Conservation (phyloP, 1,139 yeast species). For the Candida gigantensis region DNA sequence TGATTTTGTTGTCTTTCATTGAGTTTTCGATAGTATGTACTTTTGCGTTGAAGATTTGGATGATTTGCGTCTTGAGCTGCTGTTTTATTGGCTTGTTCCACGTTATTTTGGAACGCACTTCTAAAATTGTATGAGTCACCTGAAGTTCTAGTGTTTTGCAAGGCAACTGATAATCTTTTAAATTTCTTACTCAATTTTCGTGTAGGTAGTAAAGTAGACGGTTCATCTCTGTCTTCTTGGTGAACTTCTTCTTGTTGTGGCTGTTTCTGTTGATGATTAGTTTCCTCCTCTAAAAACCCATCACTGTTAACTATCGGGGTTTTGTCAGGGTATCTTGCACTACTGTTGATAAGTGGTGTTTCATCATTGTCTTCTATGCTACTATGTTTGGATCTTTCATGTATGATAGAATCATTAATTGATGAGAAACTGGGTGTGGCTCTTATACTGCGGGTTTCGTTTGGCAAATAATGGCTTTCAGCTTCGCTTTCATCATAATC, state of each 20-base stretch:
- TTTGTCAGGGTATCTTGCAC: constrained; percentile 20
- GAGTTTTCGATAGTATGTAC: constrained; percentile 39
- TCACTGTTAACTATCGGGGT: constrained; percentile 30
- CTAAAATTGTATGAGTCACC: constrained; percentile 45
- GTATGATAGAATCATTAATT: constrained; percentile 34
- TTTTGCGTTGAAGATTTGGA: constrained; percentile 14
- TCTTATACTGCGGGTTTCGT: constrained; percentile 1
- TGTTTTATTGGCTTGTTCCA: constrained; percentile 19
- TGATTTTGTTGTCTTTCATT: constrained; percentile 12
- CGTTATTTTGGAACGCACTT: constrained; percentile 44
- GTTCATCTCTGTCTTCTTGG: constrained; percentile 2
- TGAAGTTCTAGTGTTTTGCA: constrained; percentile 38
- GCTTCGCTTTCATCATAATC: constrained; percentile 1
- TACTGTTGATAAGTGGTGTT: constrained; percentile 28
- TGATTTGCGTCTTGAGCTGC: constrained; percentile 1
- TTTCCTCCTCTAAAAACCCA: constrained; percentile 11
- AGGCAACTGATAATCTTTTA: constrained; percentile 41
- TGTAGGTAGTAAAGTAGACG: constrained; percentile 28
- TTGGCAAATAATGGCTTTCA: constrained; percentile 1
- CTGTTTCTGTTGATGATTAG: constrained; percentile 1
- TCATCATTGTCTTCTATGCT: constrained; percentile 25
- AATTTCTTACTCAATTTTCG: constrained; percentile 40
- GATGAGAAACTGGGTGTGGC: constrained; percentile 32
- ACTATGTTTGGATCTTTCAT: constrained; percentile 16
- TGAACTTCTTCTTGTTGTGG: constrained; percentile 2